phyloP scores from a whole-genome alignment of 2,329 filamentous ascomycete genomes.

The Cytospora paraplurivora region DNA sequence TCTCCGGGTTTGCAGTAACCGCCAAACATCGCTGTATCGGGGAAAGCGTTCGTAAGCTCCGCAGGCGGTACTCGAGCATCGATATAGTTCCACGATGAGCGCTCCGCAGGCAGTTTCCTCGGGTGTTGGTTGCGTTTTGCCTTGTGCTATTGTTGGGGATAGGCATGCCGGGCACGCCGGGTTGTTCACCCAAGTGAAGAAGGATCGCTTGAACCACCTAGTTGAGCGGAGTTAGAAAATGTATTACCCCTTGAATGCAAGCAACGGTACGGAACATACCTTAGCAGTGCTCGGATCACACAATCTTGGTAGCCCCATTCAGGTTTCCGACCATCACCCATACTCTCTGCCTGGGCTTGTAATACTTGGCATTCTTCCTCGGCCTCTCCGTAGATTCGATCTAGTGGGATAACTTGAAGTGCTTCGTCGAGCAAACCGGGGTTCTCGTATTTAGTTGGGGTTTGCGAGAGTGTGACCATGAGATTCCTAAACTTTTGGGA shows the following conservation, averaged over 20 bases:
- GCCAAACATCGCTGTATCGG: conserved; percentile 93
- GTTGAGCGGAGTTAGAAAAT: conserved; percentile 22
- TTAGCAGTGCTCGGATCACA: conserved; percentile 83
- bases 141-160: conserved; percentile 79
- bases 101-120: conserved; percentile 91
- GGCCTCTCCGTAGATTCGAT: conserved; percentile 89
- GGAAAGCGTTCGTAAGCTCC: conserved; percentile 85
- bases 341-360: conserved; percentile 82
- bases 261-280: conserved; percentile 53
- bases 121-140: conserved; percentile 80
- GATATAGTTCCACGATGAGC: conserved; percentile 84
- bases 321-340: conserved; percentile 76
- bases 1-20: conserved; percentile 79
- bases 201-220: conserved; percentile 93
- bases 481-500: conserved; percentile 80
- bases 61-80: conserved; percentile 77
- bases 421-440: conserved; percentile 92
- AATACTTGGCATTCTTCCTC: conserved; percentile 91
- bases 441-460: conserved; percentile 94
- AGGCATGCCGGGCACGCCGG: conserved; percentile 81
- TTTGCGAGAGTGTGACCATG: conserved; percentile 81
- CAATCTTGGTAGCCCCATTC: conserved; percentile 99
- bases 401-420: conserved; percentile 79
- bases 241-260: conserved; percentile 25
- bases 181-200: conserved; percentile 97